Percentiles rank a stretch among this genome's conserved stretches.
These are phyloP conservation scores for Blastobotrys muscicola DNA, from an alignment of 805 yeast species.

Conservation along the genomic window DNA sequence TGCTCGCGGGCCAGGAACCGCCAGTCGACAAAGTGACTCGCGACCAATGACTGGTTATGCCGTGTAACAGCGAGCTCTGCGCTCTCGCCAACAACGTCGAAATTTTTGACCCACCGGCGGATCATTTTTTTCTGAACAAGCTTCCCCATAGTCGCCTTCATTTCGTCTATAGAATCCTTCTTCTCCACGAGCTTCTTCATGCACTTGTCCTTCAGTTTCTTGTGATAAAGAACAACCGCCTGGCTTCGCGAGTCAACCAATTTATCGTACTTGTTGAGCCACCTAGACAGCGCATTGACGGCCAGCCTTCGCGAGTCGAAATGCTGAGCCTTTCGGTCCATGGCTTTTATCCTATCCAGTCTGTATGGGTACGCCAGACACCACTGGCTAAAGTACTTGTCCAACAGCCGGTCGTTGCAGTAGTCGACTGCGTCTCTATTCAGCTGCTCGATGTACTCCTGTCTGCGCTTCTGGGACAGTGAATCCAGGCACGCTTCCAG, in stretches of 20 bases:
- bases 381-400: slow-evolving; percentile 2
- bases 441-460: background rate
- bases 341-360: background rate
- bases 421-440: background rate
- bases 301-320: background rate
- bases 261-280: background rate
- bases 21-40: background rate
- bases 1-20: background rate
- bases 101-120: no score
- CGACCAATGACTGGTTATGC: background rate
- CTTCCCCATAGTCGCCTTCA: no score
- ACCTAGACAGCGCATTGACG: slow-evolving; percentile 1
- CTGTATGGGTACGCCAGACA: background rate
- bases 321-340: slow-evolving; percentile 2
- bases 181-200: no score
- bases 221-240: no score
- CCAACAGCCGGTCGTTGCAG: background rate
- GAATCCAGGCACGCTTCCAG: slow-evolving; percentile 10
- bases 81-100: background rate
- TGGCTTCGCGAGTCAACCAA: no score
- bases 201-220: no score
- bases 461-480: slow-evolving; percentile 4
- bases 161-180: no score
- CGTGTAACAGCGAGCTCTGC: background rate
- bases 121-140: no score